Conservation (phyloP, 306 rosid species). For the Quercus gilva region DNA sequence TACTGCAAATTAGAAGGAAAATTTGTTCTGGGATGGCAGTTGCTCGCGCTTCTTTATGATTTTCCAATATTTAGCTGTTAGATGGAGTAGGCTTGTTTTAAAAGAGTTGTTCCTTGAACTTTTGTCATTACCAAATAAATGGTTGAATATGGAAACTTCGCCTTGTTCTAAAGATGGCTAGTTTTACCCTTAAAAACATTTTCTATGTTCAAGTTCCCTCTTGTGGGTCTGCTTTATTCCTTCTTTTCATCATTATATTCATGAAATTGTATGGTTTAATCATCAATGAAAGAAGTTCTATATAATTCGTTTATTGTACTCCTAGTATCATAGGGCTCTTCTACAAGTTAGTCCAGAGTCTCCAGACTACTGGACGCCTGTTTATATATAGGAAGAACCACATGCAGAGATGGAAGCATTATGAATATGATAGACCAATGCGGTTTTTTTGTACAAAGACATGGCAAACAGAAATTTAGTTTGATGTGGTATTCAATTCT, state of each 20-base stretch:
- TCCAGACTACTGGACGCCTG: too few species aligned
- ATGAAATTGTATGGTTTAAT: neutral
- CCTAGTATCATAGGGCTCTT: too few species aligned
- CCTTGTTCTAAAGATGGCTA: slow-evolving; percentile 13
- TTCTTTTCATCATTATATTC: neutral
- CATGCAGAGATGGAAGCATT: neutral
- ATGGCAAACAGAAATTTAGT: too few species aligned
- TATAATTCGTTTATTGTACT: neutral
- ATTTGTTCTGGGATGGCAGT: slow-evolving; percentile 22
- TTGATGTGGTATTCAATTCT: neutral
- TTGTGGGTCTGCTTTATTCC: neutral
- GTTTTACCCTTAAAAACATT: slow-evolving; percentile 7
- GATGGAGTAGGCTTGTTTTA: slow-evolving; percentile 18
- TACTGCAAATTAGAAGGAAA: neutral
- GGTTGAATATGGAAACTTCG: slow-evolving; percentile 33
- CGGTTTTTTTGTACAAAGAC: too few species aligned
- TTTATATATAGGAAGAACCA: too few species aligned
- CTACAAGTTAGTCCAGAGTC: too few species aligned
- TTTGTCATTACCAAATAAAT: slow-evolving; percentile 38
- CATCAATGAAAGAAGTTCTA: neutral
- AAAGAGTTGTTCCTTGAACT: slow-evolving; percentile 17
- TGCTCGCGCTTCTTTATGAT: slow-evolving; percentile 19
- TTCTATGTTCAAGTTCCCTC: neutral
- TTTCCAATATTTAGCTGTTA: slow-evolving; percentile 17
- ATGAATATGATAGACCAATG: neutral